A percentile compares a stretch with the other conserved stretches of the same genome.
phyloP scores from a whole-genome alignment of 352 stramenopile species.

The Pythium aphanidermatum region DNA sequence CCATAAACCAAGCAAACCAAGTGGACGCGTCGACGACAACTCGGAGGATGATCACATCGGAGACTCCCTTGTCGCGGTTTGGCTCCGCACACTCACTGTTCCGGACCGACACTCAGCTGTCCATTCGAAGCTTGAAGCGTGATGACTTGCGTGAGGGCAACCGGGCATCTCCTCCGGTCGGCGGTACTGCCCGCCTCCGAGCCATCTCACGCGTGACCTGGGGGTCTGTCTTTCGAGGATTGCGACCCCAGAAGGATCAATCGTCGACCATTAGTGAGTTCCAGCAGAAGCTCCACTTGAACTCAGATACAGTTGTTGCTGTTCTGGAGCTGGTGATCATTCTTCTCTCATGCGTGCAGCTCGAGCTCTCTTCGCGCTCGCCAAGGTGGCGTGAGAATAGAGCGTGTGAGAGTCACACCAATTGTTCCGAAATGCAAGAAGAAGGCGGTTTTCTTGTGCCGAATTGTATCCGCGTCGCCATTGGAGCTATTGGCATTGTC shows the following conservation, averaged over 20 bases:
- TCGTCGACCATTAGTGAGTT: slow-evolving; percentile 19
- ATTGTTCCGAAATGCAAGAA: slow-evolving; percentile 29
- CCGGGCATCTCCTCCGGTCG: not conserved
- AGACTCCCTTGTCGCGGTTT: too few relatives aligned
- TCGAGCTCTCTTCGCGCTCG: slow-evolving; percentile 28
- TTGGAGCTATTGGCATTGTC: slow-evolving; percentile 15
- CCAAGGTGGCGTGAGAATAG: slow-evolving; percentile 49
- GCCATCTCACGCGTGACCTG: slow-evolving; percentile 17
- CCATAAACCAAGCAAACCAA: too few relatives aligned
- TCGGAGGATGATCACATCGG: too few relatives aligned
- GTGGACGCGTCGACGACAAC: too few relatives aligned
- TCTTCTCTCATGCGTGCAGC: slow-evolving; percentile 31
- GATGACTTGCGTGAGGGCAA: not conserved
- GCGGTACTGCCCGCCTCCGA: not conserved
- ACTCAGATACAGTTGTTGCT: slow-evolving; percentile 33
- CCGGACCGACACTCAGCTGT: slow-evolving; percentile 6
- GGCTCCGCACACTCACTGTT: slow-evolving; percentile 7
- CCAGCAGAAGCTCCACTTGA: slow-evolving; percentile 34
- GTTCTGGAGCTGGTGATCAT: slow-evolving; percentile 39
- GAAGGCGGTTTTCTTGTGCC: slow-evolving; percentile 32
- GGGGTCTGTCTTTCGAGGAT: slow-evolving; percentile 8
- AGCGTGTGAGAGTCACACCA: slow-evolving; percentile 16
- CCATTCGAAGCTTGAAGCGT: not conserved
- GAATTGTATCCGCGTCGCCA: slow-evolving; percentile 25
- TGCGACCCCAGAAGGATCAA: slow-evolving; percentile 6